phyloP scores from a whole-genome alignment of 768 basidiomycete species.

The Hirschioporus abietinus region DNA sequence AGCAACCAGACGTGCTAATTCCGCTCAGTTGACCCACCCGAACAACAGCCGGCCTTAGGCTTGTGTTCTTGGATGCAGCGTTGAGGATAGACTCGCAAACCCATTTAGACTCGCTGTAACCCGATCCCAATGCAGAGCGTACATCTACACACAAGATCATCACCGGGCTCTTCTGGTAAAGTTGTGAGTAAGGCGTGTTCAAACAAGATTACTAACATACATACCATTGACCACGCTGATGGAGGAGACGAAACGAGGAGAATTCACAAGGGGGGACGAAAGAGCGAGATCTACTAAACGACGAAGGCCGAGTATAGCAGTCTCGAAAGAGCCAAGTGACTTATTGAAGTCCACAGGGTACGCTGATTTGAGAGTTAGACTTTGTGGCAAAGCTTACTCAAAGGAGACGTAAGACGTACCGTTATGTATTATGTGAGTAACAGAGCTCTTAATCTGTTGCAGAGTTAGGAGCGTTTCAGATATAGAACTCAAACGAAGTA shows the following conservation, averaged over 20 bases:
- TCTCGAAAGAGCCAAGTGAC: constrained; percentile 27
- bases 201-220: constrained; percentile 10
- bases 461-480: neutral
- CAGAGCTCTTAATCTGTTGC: constrained; percentile 25
- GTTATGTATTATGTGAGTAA: constrained; percentile 35
- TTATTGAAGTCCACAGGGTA: constrained; percentile 39
- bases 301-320: constrained; percentile 23
- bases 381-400: neutral
- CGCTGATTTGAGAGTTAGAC: constrained; percentile 15
- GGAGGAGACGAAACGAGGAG: constrained; percentile 29
- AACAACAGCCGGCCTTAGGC: constrained; percentile 22
- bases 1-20: constrained; percentile 23
- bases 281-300: constrained; percentile 30
- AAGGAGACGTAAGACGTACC: constrained; percentile 13
- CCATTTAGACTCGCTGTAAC: constrained; percentile 30
- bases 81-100: constrained; percentile 26
- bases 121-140: constrained; percentile 15
- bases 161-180: constrained; percentile 8
- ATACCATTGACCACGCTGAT: constrained; percentile 26
- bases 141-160: constrained; percentile 10
- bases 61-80: constrained; percentile 16
- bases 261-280: constrained; percentile 16
- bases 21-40: constrained; percentile 33
- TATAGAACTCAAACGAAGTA: constrained; percentile 5
- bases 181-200: neutral